Evolutionary conservation across 2,329 filamentous ascomycete genomes (phyloP).

Genomic region (Leptographium radiaticola): DNA sequence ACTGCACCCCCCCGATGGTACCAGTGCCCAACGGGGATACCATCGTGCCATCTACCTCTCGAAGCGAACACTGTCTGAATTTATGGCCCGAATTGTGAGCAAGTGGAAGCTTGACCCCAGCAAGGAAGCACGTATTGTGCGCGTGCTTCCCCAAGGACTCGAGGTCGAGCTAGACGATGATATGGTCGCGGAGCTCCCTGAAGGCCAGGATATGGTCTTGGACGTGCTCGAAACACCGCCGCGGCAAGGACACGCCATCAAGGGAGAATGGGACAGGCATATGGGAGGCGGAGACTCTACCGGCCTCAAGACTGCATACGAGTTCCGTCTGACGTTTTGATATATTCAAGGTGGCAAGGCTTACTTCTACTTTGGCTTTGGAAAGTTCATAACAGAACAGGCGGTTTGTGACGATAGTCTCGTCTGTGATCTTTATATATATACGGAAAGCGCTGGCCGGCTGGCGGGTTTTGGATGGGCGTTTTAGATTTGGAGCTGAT

Average conservation of each 20-base stretch:
- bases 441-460: not conserved
- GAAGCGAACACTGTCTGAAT: constrained; percentile 60
- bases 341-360: not conserved
- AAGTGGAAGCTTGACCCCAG: constrained; percentile 73
- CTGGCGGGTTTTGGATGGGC: not conserved
- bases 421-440: not conserved
- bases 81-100: constrained; percentile 56
- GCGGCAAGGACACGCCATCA: constrained; percentile 17
- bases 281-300: constrained; percentile 29
- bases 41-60: constrained; percentile 79
- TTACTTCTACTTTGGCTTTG: not conserved
- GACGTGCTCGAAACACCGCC: constrained; percentile 39
- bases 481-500: not conserved
- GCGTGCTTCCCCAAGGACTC: constrained; percentile 59
- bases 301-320: constrained; percentile 22
- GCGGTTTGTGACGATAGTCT: not conserved
- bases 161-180: constrained; percentile 86
- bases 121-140: constrained; percentile 58
- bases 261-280: constrained; percentile 50
- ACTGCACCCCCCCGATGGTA: not conserved
- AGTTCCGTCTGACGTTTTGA: constrained; percentile 36
- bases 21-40: constrained; percentile 32
- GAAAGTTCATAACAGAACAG: not conserved
- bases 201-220: constrained; percentile 84
- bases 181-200: constrained; percentile 66